A percentile compares a stretch with the other conserved stretches of the same genome.
Evolutionary conservation across 1,284 basidiomycete species (phyloP).

Genomic region (Mrakiaceae sp.): DNA sequence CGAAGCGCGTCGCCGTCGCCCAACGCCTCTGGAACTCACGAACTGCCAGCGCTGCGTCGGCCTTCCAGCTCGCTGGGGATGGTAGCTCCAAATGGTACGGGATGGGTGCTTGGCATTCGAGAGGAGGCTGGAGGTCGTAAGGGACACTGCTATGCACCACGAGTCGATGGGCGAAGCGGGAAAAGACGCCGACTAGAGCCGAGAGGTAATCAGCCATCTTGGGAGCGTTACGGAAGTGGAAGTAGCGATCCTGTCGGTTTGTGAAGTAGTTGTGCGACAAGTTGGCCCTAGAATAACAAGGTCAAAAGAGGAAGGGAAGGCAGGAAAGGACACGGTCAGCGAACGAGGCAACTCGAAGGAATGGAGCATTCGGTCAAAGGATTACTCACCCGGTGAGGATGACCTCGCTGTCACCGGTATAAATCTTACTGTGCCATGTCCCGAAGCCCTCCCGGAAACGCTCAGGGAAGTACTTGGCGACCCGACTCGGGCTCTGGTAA

Average conservation of each 20-base stretch:
- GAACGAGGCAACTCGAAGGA: not conserved
- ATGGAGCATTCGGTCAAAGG: not conserved
- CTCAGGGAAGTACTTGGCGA: slow-evolving; percentile 64
- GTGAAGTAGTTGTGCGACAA: slow-evolving; percentile 89
- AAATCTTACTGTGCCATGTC: slow-evolving; percentile 95
- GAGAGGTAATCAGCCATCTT: slow-evolving; percentile 69
- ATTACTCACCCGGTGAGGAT: slow-evolving; percentile 77
- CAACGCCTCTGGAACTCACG: slow-evolving; percentile 1
- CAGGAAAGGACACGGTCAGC: slow-evolving; percentile 6
- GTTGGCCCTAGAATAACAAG: slow-evolving; percentile 61
- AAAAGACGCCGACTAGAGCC: slow-evolving; percentile 58
- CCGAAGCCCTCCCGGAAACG: slow-evolving; percentile 98
- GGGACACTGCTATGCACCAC: slow-evolving; percentile 33
- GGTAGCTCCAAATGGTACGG: too few relatives aligned
- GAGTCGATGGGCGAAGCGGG: slow-evolving; percentile 63
- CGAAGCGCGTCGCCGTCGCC: not conserved
- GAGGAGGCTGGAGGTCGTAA: slow-evolving; percentile 23
- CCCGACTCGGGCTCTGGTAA: slow-evolving; percentile 58
- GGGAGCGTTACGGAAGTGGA: slow-evolving; percentile 56
- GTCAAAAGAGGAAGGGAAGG: not conserved
- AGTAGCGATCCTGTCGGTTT: slow-evolving; percentile 86
- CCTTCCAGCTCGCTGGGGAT: not conserved
- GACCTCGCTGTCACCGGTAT: slow-evolving; percentile 82
- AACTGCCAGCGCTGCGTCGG: not conserved
- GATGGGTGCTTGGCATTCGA: too few relatives aligned